Conservation (phyloP, 148 eudicot genomes). For the Rhododendron williamsianum region DNA sequence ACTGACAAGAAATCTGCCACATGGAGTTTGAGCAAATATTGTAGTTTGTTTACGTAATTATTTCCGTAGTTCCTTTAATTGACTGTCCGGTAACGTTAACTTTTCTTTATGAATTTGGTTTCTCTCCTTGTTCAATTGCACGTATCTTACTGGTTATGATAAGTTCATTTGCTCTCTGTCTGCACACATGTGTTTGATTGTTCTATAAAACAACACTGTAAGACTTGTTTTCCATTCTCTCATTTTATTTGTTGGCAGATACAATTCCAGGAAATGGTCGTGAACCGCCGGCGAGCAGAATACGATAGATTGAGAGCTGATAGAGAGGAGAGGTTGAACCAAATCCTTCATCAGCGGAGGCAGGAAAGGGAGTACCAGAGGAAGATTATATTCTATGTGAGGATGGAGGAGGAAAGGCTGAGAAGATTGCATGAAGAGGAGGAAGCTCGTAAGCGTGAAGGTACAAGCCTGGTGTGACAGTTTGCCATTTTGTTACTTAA, state of each 20-base stretch:
- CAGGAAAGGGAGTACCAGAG: conserved; percentile 62
- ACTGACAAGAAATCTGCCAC: background rate
- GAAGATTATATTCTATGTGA: conserved; percentile 64
- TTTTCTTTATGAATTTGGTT: background rate
- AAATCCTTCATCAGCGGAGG: conserved; percentile 46
- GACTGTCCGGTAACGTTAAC: background rate
- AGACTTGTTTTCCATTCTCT: background rate
- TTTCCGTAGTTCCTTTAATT: background rate
- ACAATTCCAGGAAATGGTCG: conserved; percentile 49
- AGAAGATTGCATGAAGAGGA: conserved; percentile 63
- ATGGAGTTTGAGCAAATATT: background rate
- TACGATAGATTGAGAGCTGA: conserved; percentile 53
- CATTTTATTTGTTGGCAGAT: conserved; percentile 24
- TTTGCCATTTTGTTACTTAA: background rate
- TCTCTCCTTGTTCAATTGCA: background rate
- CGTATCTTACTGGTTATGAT: background rate
- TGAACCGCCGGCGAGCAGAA: conserved; percentile 48
- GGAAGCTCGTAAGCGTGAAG: conserved; percentile 77
- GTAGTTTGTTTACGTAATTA: background rate
- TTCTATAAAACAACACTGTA: background rate
- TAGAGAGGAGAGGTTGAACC: conserved; percentile 44
- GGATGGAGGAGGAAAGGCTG: conserved; percentile 62
- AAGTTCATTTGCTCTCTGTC: background rate
- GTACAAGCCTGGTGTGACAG: conserved; percentile 22
- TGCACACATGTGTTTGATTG: background rate